Evolutionary conservation across 108 stramenopile species (phyloP).

Genomic region (Schizochytrium sp.): DNA sequence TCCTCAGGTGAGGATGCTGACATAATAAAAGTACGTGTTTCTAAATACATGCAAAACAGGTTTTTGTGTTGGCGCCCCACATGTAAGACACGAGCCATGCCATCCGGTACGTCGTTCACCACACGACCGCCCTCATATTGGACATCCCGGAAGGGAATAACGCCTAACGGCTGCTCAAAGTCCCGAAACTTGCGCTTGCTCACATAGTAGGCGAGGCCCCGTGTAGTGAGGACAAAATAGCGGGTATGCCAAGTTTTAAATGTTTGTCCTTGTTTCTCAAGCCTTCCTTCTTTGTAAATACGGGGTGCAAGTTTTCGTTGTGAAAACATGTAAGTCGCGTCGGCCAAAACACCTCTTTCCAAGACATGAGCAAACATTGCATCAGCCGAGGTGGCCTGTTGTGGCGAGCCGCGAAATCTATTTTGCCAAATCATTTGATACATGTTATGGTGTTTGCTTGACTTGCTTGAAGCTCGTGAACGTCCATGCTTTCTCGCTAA

Average conservation of each 20-base stretch:
- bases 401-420: too few relatives aligned
- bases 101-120: slow-evolving; percentile 46
- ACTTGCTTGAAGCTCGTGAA: too few relatives aligned
- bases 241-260: slow-evolving; percentile 51
- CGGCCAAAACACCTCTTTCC: not conserved
- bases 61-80: slow-evolving; percentile 19
- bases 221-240: slow-evolving; percentile 37
- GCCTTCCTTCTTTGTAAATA: slow-evolving; percentile 24
- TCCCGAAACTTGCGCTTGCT: slow-evolving; percentile 35
- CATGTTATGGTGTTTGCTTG: too few relatives aligned
- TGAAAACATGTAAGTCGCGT: not conserved
- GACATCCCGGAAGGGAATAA: slow-evolving; percentile 39
- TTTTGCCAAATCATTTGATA: too few relatives aligned
- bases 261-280: slow-evolving; percentile 26
- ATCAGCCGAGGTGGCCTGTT: not conserved
- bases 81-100: not conserved
- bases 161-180: slow-evolving; percentile 13
- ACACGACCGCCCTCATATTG: slow-evolving; percentile 27
- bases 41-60: slow-evolving; percentile 37
- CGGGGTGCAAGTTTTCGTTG: not conserved
- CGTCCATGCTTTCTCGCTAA: too few relatives aligned
- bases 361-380: not conserved
- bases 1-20: not conserved
- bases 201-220: not conserved
- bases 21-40: slow-evolving; percentile 9